These are phyloP conservation scores for Dimocarpus longan DNA, from an alignment of 345 rosid species.

Conservation along the genomic window DNA sequence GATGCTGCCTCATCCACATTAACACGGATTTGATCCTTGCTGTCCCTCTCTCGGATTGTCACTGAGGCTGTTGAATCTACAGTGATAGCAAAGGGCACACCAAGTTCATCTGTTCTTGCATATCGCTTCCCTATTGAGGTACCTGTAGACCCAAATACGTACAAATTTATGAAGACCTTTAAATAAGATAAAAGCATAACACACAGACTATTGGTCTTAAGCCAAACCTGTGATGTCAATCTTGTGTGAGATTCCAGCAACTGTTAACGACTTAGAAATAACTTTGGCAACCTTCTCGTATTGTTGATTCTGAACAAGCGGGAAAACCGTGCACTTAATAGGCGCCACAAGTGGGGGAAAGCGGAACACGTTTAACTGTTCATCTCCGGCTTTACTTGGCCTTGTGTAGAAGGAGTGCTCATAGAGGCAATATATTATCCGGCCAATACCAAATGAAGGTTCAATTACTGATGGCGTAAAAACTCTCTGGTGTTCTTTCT, in stretches of 20 bases:
- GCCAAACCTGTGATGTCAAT: slow-evolving; percentile 85
- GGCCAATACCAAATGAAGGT: slow-evolving; percentile 94
- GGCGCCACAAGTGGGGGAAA: slow-evolving; percentile 95
- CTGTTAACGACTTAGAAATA: slow-evolving; percentile 71
- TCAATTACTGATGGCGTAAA: slow-evolving; percentile 94
- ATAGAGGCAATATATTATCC: slow-evolving; percentile 86
- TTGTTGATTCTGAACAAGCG: slow-evolving; percentile 80
- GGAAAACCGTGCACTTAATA: slow-evolving; percentile 92
- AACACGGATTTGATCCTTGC: slow-evolving; percentile 90
- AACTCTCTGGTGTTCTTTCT: slow-evolving; percentile 83
- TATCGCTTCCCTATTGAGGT: slow-evolving; percentile 93
- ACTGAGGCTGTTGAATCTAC: slow-evolving; percentile 70
- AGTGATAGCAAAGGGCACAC: slow-evolving; percentile 94
- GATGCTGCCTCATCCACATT: slow-evolving; percentile 62
- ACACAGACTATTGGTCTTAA: neutral
- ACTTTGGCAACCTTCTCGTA: slow-evolving; percentile 77
- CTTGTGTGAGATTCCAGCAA: slow-evolving; percentile 80
- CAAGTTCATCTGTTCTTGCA: slow-evolving; percentile 93
- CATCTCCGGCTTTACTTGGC: slow-evolving; percentile 90
- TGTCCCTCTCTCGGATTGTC: slow-evolving; percentile 91
- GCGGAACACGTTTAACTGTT: slow-evolving; percentile 79
- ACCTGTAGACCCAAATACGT: slow-evolving; percentile 39
- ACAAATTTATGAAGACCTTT: too few species aligned
- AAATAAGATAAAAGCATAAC: neutral
- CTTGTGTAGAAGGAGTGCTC: slow-evolving; percentile 90